Percentiles rank a stretch among this genome's conserved stretches.
Conservation (phyloP, 192 early-diverging fungal species). For the Backusella australiensis region DNA sequence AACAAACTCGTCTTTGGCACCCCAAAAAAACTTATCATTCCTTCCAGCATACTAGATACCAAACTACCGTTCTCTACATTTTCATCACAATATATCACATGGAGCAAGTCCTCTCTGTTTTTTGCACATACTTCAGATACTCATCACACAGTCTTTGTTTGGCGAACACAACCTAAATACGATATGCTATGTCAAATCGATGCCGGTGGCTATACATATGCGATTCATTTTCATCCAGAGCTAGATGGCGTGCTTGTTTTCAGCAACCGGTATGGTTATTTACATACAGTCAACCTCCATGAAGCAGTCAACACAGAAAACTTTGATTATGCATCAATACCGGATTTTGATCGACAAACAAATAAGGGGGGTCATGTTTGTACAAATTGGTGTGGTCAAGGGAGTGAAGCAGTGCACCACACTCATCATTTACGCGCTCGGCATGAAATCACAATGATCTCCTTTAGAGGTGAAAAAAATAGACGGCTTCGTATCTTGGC, state of each 20-base stretch:
- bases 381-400: neutral
- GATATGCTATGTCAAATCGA: constrained; percentile 43
- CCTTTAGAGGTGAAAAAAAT: constrained; percentile 44
- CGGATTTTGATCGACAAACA: neutral
- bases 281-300: constrained; percentile 47
- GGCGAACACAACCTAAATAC: constrained; percentile 34
- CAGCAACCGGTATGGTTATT: constrained; percentile 51
- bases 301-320: constrained; percentile 13
- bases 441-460: constrained; percentile 52
- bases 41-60: neutral
- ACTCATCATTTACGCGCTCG: constrained; percentile 14
- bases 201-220: constrained; percentile 39
- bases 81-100: constrained; percentile 45
- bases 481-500: constrained; percentile 43
- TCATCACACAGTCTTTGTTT: constrained; percentile 38
- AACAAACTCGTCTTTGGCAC: neutral
- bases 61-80: constrained; percentile 16
- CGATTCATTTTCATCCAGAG: constrained; percentile 46
- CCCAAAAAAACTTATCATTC: constrained; percentile 5
- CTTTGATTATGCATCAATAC: constrained; percentile 10
- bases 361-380: neutral
- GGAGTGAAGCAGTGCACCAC: neutral
- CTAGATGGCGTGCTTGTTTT: constrained; percentile 44
- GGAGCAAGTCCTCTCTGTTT: constrained; percentile 42
- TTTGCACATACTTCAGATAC: constrained; percentile 54